Evolutionary conservation across 2,329 filamentous ascomycete species (phyloP), one percentile per base, ranked within the genome.

Genomic region (Microdochium trichocladiopsis): DNA sequence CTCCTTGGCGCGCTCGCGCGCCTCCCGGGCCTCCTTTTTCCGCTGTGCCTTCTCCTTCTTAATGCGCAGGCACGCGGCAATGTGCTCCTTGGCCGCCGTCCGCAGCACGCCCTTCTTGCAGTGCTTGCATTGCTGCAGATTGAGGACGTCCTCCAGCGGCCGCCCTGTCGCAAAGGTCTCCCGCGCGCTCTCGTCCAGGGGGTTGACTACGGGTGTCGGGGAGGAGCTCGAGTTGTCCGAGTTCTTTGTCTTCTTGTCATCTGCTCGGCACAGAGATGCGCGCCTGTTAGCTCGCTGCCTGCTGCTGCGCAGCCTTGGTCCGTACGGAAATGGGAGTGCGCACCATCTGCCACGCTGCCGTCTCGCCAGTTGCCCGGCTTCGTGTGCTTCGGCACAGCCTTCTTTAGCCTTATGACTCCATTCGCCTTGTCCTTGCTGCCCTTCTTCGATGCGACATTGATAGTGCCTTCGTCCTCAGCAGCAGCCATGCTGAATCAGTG

Each of bases 101-200:
- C 86, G 88, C 14, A 94, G 76, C 12, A 96, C 82, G 50, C 88
- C 88, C 62, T 95, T 92, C 71, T 94, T 96, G 73, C 93, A 99
- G 67, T 95, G 90, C 67, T 94, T 96, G 78, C 93, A 99, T 59
- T 87, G 79, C 50, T 94, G 84, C 10, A 90, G 79, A 57, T 95
- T 90, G 11, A 88, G 81, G 52, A 77, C 78, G 63, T 96, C 92
- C 60, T 91, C 86, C 59, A 95, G 79, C 0, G 91, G 90, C 53
- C 87, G 84, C 56, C 90, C 90, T 48, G 86, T 92, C 3, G 84
- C 78, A 68, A 96, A 96, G 4, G 88, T 88, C 55, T 90, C 84
- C 60, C 88, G 82, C 14, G 88, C 84, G 55, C 77, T 82, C 55
- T 91, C 85, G 61, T 95, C 89, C 50, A 96, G 79, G 51, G 83